Conservation (phyloP, 2,329 filamentous ascomycete genomes). For the Blastomyces silverae region DNA sequence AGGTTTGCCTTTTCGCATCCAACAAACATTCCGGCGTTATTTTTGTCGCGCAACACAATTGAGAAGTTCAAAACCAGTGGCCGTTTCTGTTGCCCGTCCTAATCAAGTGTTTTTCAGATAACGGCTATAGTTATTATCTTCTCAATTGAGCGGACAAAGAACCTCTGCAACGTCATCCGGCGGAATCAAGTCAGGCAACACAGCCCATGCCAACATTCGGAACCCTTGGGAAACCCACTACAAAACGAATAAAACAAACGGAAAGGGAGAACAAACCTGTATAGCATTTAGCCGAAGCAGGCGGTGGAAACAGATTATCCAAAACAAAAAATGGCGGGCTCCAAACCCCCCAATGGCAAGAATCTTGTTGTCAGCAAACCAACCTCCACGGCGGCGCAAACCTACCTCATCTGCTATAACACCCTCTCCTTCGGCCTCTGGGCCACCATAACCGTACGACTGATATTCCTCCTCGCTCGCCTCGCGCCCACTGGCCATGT, state of each 20-base stretch:
- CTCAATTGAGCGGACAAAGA: neutral
- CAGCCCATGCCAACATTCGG: neutral
- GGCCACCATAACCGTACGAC: conserved; percentile 66
- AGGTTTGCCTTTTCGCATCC: neutral
- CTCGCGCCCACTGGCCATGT: conserved; percentile 45
- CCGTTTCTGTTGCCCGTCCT: neutral
- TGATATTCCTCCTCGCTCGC: conserved; percentile 51
- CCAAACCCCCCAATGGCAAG: neutral
- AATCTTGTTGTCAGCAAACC: neutral
- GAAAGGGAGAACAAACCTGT: neutral
- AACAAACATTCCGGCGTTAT: neutral
- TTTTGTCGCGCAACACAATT: neutral
- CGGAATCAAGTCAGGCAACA: neutral
- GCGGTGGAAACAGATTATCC: neutral
- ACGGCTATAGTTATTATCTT: neutral
- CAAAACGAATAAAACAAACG: neutral
- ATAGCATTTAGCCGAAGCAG: neutral
- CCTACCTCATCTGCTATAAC: conserved; percentile 83
- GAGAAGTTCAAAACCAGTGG: neutral
- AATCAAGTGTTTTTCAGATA: neutral
- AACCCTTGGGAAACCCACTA: neutral
- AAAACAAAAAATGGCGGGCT: neutral
- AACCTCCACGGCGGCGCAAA: neutral
- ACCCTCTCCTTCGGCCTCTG: conserved; percentile 68
- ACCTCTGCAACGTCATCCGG: neutral